Conservation (phyloP, 495 filamentous ascomycete genomes). For the Penicillium turbatum region DNA sequence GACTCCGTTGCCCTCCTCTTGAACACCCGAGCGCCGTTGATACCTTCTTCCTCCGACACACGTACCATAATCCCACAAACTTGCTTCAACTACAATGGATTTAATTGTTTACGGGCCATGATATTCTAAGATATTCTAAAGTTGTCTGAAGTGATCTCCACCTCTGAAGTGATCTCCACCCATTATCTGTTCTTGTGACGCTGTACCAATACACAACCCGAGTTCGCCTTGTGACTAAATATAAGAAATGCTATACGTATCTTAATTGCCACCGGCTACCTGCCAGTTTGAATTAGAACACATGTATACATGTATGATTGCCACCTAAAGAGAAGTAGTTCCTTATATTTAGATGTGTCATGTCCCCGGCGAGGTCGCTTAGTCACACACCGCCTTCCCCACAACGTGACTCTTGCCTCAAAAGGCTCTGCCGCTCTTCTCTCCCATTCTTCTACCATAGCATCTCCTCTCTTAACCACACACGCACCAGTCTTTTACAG, state of each 20-base stretch:
- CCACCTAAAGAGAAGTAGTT: neutral
- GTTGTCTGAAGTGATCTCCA: neutral
- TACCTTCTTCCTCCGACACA: conserved; percentile 11
- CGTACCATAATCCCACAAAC: conserved; percentile 1
- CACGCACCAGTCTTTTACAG: conserved; percentile 23
- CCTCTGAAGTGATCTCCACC: neutral
- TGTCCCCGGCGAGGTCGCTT: conserved; percentile 5
- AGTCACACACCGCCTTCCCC: conserved; percentile 41
- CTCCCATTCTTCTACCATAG: conserved; percentile 26
- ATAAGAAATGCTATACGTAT: neutral
- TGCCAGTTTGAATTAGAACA: neutral
- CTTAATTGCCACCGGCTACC: neutral
- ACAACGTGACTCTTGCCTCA: conserved; percentile 34
- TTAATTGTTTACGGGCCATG: neutral
- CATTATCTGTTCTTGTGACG: conserved; percentile 1
- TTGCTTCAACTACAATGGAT: neutral
- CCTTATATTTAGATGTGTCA: neutral
- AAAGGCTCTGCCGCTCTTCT: conserved; percentile 39
- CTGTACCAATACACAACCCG: conserved; percentile 17
- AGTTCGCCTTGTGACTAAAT: conserved; percentile 6
- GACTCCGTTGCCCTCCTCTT: conserved; percentile 42
- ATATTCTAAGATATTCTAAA: neutral
- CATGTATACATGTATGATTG: neutral
- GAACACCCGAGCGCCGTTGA: conserved; percentile 8
- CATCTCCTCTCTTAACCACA: conserved; percentile 18